phyloP scores from a whole-genome alignment of 768 basidiomycete species.

The Lactifluus echinatus region DNA sequence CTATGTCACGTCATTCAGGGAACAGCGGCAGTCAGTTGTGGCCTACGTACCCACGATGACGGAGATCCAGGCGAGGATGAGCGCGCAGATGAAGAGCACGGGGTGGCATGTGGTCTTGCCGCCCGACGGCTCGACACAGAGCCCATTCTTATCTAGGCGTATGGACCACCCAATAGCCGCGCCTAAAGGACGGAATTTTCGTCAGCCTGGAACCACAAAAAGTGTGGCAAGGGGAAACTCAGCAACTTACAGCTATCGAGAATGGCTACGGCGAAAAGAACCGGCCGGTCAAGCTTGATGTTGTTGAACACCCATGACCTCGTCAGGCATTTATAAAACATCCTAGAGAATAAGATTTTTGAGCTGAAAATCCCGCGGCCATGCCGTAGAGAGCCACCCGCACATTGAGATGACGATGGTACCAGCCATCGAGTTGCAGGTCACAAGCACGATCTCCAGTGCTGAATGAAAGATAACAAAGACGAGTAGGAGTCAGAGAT shows the following conservation, averaged over 20 bases:
- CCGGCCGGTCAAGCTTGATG: neutral
- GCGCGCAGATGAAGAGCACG: neutral
- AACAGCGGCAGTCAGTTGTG: neutral
- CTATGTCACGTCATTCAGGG: neutral
- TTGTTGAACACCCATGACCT: slow-evolving; percentile 4
- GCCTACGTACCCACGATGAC: neutral
- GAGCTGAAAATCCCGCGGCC: neutral
- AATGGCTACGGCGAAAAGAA: neutral
- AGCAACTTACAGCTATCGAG: slow-evolving; percentile 2
- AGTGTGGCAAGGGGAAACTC: neutral
- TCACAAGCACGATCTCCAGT: neutral
- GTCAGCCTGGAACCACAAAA: neutral
- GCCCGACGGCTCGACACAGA: neutral
- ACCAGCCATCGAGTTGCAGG: neutral
- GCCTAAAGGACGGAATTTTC: neutral
- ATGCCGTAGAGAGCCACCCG: neutral
- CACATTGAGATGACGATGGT: slow-evolving; percentile 1
- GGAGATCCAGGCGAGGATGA: slow-evolving; percentile 6
- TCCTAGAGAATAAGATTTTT: neutral
- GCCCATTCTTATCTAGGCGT: neutral
- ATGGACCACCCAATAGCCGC: slow-evolving; percentile 9
- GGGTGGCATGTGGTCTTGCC: neutral
- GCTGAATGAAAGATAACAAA: neutral
- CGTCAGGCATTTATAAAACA: slow-evolving; percentile 1
- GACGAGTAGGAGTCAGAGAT: neutral